A percentile compares a stretch with the other conserved stretches of the same genome.
Evolutionary conservation across 139 green algal genomes (phyloP).

Genomic region (Ulvella scutata): DNA sequence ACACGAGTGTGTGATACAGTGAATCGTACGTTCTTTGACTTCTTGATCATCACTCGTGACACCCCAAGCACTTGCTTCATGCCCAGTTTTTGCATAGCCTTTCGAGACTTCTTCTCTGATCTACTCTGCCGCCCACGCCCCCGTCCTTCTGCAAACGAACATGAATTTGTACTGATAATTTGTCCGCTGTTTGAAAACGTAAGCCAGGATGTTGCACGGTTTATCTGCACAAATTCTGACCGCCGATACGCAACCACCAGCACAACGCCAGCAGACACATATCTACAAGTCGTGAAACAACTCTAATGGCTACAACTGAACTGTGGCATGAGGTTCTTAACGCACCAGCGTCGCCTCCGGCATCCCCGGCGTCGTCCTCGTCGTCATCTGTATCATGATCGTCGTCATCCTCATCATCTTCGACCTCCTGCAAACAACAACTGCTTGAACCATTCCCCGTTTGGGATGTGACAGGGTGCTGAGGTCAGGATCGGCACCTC

Average conservation of each 20-base stretch:
- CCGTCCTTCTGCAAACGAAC: neutral
- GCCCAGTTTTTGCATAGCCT: slow-evolving; percentile 97
- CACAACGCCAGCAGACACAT: too few relatives aligned
- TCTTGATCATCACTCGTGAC: slow-evolving; percentile 89
- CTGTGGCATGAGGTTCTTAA: neutral
- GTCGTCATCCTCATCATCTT: neutral
- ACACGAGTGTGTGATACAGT: too few relatives aligned
- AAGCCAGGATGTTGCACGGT: too few relatives aligned
- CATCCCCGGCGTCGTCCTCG: neutral
- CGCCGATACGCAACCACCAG: too few relatives aligned
- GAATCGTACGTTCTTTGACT: slow-evolving; percentile 94
- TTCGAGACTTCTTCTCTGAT: slow-evolving; percentile 95
- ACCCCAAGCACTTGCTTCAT: slow-evolving; percentile 93
- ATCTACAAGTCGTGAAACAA: too few relatives aligned
- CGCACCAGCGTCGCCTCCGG: neutral
- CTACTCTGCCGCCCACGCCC: slow-evolving; percentile 78
- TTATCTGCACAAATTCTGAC: too few relatives aligned
- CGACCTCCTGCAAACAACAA: neutral
- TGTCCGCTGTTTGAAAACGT: too few relatives aligned
- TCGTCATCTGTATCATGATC: too few relatives aligned
- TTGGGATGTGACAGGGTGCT: neutral
- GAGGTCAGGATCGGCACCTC: neutral
- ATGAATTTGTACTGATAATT: too few relatives aligned
- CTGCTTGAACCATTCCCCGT: neutral
- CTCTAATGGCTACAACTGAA: neutral